phyloP scores from a whole-genome alignment of 2,329 filamentous ascomycete genomes.

The Aspergillus awamori region DNA sequence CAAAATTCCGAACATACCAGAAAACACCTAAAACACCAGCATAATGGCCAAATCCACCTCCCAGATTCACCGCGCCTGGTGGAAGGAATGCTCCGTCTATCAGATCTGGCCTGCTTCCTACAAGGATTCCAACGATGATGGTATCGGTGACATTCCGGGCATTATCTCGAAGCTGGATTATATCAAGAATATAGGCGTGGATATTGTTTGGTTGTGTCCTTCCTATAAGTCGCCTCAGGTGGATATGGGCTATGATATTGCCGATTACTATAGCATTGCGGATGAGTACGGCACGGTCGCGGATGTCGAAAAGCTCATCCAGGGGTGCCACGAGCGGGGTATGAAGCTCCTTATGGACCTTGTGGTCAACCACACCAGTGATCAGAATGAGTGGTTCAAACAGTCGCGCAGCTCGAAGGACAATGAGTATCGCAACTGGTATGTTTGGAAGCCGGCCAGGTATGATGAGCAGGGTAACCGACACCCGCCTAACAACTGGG shows the following conservation, averaged over 20 bases:
- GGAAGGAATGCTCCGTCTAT: constrained; percentile 62
- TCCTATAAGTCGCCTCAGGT: constrained; percentile 58
- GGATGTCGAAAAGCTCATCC: constrained; percentile 66
- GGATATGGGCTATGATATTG: constrained; percentile 58
- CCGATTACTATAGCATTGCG: constrained; percentile 68
- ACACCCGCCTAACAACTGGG: constrained; percentile 72
- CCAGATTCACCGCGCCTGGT: constrained; percentile 46
- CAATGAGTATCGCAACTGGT: constrained; percentile 70
- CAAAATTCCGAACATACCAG: neutral
- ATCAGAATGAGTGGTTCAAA: constrained; percentile 72
- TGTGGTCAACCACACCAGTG: constrained; percentile 76
- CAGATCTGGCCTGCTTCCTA: constrained; percentile 64
- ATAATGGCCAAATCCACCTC: constrained; percentile 11
- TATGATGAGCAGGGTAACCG: constrained; percentile 61
- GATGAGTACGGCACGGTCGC: constrained; percentile 66
- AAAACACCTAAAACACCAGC: neutral
- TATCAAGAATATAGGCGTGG: constrained; percentile 62
- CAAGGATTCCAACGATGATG: constrained; percentile 54
- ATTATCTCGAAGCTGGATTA: constrained; percentile 68
- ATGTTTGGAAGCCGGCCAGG: constrained; percentile 59
- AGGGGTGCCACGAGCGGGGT: constrained; percentile 61
- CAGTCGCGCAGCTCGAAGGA: constrained; percentile 64
- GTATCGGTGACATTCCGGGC: constrained; percentile 67
- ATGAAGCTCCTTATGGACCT: constrained; percentile 76
- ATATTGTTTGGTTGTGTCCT: constrained; percentile 61